Percentiles rank a stretch among this genome's conserved stretches.
These are phyloP conservation scores for Acanthamoeba lenticulata DNA, from an alignment of 208 protist genomes.

Conservation along the genomic window DNA sequence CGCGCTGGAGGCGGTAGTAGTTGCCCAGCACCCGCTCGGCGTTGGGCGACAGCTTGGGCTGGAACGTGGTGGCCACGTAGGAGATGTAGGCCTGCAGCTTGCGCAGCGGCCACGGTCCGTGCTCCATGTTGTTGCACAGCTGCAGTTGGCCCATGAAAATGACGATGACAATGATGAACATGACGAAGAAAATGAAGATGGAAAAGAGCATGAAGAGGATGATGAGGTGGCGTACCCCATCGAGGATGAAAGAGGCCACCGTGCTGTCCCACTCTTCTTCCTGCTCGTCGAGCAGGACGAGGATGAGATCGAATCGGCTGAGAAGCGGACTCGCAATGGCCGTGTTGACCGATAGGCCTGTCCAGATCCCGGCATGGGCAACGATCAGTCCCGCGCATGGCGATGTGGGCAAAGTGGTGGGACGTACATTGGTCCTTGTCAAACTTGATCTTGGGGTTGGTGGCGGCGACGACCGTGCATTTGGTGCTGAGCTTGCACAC, in stretches of 20 bases:
- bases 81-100: conserved; percentile 98
- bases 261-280: conserved; percentile 3
- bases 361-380: conserved; percentile 95
- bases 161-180: no score
- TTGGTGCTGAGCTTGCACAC: conserved; percentile 97
- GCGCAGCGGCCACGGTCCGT: conserved; percentile 89
- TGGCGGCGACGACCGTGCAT: conserved; percentile 98
- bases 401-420: background rate
- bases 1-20: background rate
- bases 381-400: conserved; percentile 83
- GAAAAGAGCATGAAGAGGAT: no score
- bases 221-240: conserved; percentile 38
- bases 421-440: conserved; percentile 92
- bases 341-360: conserved; percentile 95
- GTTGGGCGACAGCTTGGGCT: conserved; percentile 93
- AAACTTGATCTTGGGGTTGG: conserved; percentile 97
- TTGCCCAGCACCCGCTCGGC: conserved; percentile 91
- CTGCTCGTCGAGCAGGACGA: conserved; percentile 45
- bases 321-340: conserved; percentile 93
- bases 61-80: conserved; percentile 94
- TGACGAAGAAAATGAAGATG: no score
- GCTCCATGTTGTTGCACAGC: conserved; percentile 73
- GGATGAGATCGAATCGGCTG: conserved; percentile 95
- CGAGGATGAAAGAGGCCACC: background rate
- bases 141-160: no score